Base-by-base conservation (phyloP, 108 stramenopile genomes). In the Nitzschia inconspicua region DNA sequence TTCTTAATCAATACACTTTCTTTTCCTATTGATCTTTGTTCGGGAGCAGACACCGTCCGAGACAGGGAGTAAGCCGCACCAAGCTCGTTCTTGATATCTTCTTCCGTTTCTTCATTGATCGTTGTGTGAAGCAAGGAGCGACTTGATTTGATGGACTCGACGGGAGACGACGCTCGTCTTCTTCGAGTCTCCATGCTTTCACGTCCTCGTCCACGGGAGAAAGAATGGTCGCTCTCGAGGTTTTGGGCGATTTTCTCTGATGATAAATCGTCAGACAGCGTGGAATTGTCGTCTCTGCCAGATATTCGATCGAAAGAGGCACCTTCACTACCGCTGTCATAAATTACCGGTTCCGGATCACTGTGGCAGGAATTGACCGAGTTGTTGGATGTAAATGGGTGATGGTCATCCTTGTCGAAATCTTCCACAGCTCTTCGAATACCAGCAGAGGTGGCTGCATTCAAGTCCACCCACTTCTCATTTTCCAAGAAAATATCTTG, bases 71-170 rank as follows among this genome's bases (percentile, higher is more conserved):
- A 72, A 1, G 63, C 34, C 25, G 58, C 52, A 27, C 27, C 37
- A 46, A 28, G 41, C 28, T 72, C 70, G 9, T 49, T 34, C 44
- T 62, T 16, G 6, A 79, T 35, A 58, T 79, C 78, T 35, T 54
- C 42, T 20, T 54, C 68, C 11, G 78, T 79, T 44, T 79, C 78
- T 66, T 79, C 78, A 27, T 75, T 47, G 44, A 79, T 79, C 3
- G 69, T 75, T 14, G 54, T 37, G 20, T 62, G 47, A 5, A 79
- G 48, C 28, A 79, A 40, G 0, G 78, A 79, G 3, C 47, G 25
- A 54, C 56, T 24, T 20, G 77, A 78, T n/a, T 35, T 41, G 44
- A 78, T 57, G n/a, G 71, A 72, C 18, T 41, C 40, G 18, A 28
- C 50, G 0, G 63, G 41, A 3, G 77, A 78, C 19, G 25, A 41